These are phyloP conservation scores for Agastache rugosa DNA, from an alignment of 257 asterid genomes.

Conservation along the genomic window DNA sequence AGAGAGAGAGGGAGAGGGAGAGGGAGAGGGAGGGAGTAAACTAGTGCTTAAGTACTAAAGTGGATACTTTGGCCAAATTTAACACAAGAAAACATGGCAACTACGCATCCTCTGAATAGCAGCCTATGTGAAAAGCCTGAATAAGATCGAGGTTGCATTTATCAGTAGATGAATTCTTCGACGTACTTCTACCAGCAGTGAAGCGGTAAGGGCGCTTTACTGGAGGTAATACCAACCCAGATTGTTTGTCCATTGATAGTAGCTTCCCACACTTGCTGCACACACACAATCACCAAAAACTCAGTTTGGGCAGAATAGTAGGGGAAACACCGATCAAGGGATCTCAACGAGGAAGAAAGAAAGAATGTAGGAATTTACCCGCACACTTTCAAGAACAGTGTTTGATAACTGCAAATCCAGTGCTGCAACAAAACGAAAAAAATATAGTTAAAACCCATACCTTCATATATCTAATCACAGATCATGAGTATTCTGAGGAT, in stretches of 20 bases:
- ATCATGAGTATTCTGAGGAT: constrained; percentile 28
- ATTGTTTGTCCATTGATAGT: constrained; percentile 80
- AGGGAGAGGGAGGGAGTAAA: neutral
- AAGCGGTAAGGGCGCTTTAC: constrained; percentile 71
- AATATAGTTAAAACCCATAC: constrained; percentile 12
- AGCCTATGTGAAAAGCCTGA: constrained; percentile 70
- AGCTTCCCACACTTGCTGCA: constrained; percentile 87
- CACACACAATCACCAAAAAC: neutral
- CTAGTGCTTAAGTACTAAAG: too few relatives aligned
- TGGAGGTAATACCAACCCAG: constrained; percentile 75
- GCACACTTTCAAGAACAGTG: constrained; percentile 77
- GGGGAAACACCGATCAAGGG: neutral
- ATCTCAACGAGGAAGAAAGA: neutral
- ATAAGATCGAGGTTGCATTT: constrained; percentile 44
- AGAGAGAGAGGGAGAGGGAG: constrained; percentile 5
- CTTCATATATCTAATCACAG: neutral
- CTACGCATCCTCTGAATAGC: constrained; percentile 65
- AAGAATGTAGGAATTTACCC: constrained; percentile 45
- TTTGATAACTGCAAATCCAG: constrained; percentile 88
- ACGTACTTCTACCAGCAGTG: constrained; percentile 40
- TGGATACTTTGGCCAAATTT: neutral
- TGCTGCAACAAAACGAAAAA: constrained; percentile 49
- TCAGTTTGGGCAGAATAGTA: neutral
- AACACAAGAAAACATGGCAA: neutral
- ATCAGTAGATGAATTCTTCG: constrained; percentile 43